Base-by-base conservation (phyloP, 2,329 filamentous ascomycete genomes). In the Zalaria obscura region DNA sequence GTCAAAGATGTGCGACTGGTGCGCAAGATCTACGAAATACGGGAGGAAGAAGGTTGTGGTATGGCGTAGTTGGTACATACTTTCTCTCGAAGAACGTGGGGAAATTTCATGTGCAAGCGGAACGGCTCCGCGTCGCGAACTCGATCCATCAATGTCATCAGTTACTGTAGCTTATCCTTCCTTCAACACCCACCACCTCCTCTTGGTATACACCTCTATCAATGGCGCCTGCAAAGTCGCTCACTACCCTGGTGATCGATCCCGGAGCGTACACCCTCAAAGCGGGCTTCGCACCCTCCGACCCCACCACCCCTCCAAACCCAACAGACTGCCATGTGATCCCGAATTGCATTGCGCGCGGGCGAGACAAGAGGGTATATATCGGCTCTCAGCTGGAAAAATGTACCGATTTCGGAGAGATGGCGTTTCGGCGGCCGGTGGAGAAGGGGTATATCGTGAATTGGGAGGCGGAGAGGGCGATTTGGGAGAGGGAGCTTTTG, bases 381-480 rank as follows among this genome's bases (percentile, higher is more conserved):
- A 74, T 94, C 45, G 88, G 76, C 9, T 78, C 83, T 1, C 82
- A 93, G 50, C 67, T 95, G 2, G 75, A 79, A 5, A 72, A 76
- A 44, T 93, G 89, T 60, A 79, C 73, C 48, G 89, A 98, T 56
- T 94, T 86, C 66, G 86, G 87, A 49, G 89, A 95, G 59, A 76
- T 93, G 18, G 73, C 76, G 5, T 94, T 95, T 54, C 76, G 89
- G 1, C 72, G 89, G 0, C 91, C 91, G 0, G 83, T 96, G 1
- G 91, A 98, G 61, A 93, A 88, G 61, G 91, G 91, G 5, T 96
- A 84, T 56, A 71, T 96, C 39, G 88, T 96, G 46, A 95, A 89
- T 56, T 98, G 91, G 91, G 91, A 98, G 61, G 80, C 83, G 0
- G 77, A 98, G 65, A 89, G 85, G 62, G 88, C 91, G 55, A 85